phyloP scores from a whole-genome alignment of 2,329 filamentous ascomycete species.

The Arthrobotrys pseudoclavata region DNA sequence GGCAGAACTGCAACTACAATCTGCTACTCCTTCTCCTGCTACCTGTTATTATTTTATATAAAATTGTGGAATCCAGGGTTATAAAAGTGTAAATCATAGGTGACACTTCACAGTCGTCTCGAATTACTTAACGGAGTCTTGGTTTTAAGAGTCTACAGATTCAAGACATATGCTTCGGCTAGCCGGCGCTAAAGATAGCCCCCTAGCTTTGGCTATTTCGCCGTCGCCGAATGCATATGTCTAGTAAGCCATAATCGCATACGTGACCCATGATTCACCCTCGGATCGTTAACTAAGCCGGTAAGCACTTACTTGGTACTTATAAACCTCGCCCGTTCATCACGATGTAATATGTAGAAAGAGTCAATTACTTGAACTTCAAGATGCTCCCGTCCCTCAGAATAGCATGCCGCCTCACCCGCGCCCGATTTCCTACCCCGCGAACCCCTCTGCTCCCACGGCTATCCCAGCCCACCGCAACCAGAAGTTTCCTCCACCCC shows the following conservation, averaged over 20 bases:
- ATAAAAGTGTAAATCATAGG: no score
- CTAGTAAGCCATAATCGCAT: no score
- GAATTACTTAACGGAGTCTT: no score
- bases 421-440: background rate
- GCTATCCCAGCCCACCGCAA: background rate
- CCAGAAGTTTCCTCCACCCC: background rate
- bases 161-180: constrained; percentile 3
- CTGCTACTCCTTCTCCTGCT: no score
- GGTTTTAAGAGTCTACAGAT: background rate
- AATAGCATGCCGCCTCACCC: constrained; percentile 9
- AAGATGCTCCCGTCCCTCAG: constrained; percentile 1
- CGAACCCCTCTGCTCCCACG: background rate
- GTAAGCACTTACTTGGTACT: no score
- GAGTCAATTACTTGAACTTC: no score
- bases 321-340: background rate
- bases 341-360: background rate
- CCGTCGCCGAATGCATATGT: background rate
- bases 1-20: no score
- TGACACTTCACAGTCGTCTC: no score
- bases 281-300: background rate
- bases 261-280: background rate
- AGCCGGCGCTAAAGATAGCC: background rate
- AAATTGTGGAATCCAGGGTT: no score
- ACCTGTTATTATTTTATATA: no score
- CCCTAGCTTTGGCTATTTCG: background rate